A percentile compares a stretch with the other conserved stretches of the same genome.
These are phyloP conservation scores for Claviceps sp. DNA, from an alignment of 2,329 filamentous ascomycete genomes.

Conservation along the genomic window DNA sequence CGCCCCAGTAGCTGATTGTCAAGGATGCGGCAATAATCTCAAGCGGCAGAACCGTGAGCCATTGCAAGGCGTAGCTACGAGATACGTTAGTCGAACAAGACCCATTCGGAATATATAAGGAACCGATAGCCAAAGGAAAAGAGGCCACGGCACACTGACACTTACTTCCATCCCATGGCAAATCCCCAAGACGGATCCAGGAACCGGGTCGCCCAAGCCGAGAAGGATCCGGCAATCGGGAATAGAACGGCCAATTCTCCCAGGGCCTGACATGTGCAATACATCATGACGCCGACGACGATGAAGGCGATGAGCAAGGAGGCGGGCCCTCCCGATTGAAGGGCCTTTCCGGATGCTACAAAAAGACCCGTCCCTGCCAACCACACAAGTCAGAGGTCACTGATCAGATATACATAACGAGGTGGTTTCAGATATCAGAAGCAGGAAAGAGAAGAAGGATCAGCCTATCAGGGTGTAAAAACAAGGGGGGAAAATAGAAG, in stretches of 20 bases:
- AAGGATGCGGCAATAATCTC: conserved; percentile 81
- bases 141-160: conserved; percentile 9
- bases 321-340: conserved; percentile 62
- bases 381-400: conserved; percentile 14
- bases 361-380: conserved; percentile 55
- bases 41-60: conserved; percentile 70
- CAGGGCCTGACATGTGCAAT: conserved; percentile 80
- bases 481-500: no score
- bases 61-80: conserved; percentile 67
- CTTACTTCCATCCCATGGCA: conserved; percentile 86
- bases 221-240: conserved; percentile 84
- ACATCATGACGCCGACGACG: conserved; percentile 77
- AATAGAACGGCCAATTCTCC: conserved; percentile 86
- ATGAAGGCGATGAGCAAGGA: conserved; percentile 65
- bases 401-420: no score
- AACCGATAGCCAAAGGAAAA: neutral
- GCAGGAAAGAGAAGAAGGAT: no score
- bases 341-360: conserved; percentile 63
- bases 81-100: neutral
- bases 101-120: neutral
- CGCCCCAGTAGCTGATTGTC: conserved; percentile 70
- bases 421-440: no score
- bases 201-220: conserved; percentile 82
- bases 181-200: conserved; percentile 91
- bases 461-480: neutral